Evolutionary conservation across 2,329 filamentous ascomycete species (phyloP).

Genomic region (Tolypocladium paradoxum): DNA sequence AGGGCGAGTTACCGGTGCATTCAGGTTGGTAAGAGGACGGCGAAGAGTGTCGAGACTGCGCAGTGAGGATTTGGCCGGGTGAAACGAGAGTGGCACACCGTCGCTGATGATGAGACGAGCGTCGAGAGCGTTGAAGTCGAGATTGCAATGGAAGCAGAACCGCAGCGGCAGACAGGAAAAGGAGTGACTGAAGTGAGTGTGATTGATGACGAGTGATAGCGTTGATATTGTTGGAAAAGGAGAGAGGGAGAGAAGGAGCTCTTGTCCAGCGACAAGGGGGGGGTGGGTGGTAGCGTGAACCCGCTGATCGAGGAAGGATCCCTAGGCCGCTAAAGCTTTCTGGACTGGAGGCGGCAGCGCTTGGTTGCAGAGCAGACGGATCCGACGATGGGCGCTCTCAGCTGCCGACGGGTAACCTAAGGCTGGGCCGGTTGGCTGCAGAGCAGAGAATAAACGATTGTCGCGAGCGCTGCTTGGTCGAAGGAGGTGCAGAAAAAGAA

Average conservation of each 20-base stretch:
- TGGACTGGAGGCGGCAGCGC: neutral
- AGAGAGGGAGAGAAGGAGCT: slow-evolving; percentile 15
- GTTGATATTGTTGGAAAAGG: slow-evolving; percentile 26
- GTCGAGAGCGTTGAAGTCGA: slow-evolving; percentile 8
- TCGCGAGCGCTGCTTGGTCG: neutral
- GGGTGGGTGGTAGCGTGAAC: slow-evolving; percentile 17
- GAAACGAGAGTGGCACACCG: slow-evolving; percentile 3
- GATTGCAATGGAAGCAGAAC: slow-evolving; percentile 1
- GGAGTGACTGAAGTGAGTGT: slow-evolving; percentile 29
- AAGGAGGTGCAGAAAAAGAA: neutral
- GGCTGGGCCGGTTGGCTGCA: neutral
- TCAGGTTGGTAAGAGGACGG: slow-evolving; percentile 14
- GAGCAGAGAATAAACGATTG: neutral
- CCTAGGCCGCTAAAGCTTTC: slow-evolving; percentile 17
- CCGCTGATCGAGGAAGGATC: slow-evolving; percentile 23
- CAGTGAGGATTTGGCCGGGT: neutral
- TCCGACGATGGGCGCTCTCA: neutral
- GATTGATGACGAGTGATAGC: slow-evolving; percentile 21
- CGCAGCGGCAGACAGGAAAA: slow-evolving; percentile 17
- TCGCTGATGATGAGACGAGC: slow-evolving; percentile 2
- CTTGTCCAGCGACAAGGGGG: slow-evolving; percentile 2
- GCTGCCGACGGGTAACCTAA: neutral
- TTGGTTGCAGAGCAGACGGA: neutral
- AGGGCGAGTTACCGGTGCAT: slow-evolving; percentile 23
- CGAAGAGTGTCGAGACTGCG: slow-evolving; percentile 2